Evolutionary conservation across 2,329 filamentous ascomycete species (phyloP).

Genomic region (Ophiostoma populinum): DNA sequence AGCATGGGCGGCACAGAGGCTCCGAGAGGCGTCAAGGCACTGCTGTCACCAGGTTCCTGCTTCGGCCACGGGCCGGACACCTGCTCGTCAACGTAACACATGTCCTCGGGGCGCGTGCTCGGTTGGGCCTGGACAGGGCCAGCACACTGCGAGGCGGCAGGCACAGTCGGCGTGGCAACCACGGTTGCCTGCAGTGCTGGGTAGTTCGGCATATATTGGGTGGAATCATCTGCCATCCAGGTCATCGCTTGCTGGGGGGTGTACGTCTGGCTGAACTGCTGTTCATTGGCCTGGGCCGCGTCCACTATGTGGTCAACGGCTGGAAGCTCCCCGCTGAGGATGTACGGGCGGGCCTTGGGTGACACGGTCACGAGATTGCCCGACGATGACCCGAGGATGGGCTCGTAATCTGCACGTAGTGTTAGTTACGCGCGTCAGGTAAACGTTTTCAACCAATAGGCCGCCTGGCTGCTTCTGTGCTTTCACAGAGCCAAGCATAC

Average conservation of each 20-base stretch:
- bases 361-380: no score
- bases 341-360: no score
- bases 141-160: slow-evolving; percentile 1
- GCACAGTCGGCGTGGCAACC: slow-evolving; percentile 8
- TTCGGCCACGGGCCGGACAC: neutral
- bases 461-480: no score
- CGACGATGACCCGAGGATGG: no score
- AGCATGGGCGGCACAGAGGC: neutral
- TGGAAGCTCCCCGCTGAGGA: no score
- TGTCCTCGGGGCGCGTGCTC: slow-evolving; percentile 19
- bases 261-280: slow-evolving; percentile 12
- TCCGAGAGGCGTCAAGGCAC: neutral
- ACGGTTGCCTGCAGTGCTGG: slow-evolving; percentile 20
- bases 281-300: slow-evolving; percentile 9
- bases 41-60: neutral
- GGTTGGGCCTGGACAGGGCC: slow-evolving; percentile 13
- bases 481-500: no score
- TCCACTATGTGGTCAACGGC: no score
- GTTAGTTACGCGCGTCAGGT: no score
- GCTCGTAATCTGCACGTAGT: no score
- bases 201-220: slow-evolving; percentile 19
- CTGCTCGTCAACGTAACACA: slow-evolving; percentile 21
- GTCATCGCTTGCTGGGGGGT: slow-evolving; percentile 13
- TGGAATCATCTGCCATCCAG: slow-evolving; percentile 17
- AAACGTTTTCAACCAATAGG: no score